Evolutionary conservation across 352 stramenopile genomes (phyloP), one percentile per base, ranked within the genome.

Genomic region (Phytopythium vexans): DNA sequence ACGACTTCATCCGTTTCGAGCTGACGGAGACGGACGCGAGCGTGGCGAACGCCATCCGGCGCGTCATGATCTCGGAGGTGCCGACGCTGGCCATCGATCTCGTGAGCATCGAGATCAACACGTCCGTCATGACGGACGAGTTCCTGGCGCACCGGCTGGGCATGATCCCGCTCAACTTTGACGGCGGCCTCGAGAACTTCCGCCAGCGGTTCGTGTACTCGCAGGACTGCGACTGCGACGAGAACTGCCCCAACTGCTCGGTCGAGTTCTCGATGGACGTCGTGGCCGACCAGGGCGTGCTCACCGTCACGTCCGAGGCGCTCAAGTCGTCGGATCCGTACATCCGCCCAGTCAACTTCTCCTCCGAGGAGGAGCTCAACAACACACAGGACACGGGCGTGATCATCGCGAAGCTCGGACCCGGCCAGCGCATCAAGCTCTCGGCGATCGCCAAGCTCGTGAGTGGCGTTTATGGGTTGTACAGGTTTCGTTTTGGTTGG

Each of bases 1-100:
- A 97, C 45, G 89, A 97, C 49, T 94, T 96, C 64, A 98, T 99
- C 68, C 96, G 97, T 72, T 99, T 99, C 62, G 88, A 98, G 66
- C 78, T 99, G 52, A 96, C 84, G 45, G 95, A 99, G 64, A 99
- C 94, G 8, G 97, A 99, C 66, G 90, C 90, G 5, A 97, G 82
- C 62, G 90, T 99, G 52, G 97, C 96, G 52, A 99, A 99, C 72
- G 83, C 97, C 33, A 83, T 99, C 52, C 89, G 97, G 45, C 87
- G 97, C 45, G 96, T 99, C 56, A 98, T 99, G 89, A 98, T 98
- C 72, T 84, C 89, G 8, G 94, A 98, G 71, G 95, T 99, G 32
- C 96, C 97, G 15, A 99, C 96, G n/a, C 70, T 99, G 49, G 94
- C 94, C 12, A 99, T 99, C 69, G 97, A 99, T 71, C 80, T 99